phyloP scores from a whole-genome alignment of 441 rosid species.

The Pelargonium fulgidum region DNA sequence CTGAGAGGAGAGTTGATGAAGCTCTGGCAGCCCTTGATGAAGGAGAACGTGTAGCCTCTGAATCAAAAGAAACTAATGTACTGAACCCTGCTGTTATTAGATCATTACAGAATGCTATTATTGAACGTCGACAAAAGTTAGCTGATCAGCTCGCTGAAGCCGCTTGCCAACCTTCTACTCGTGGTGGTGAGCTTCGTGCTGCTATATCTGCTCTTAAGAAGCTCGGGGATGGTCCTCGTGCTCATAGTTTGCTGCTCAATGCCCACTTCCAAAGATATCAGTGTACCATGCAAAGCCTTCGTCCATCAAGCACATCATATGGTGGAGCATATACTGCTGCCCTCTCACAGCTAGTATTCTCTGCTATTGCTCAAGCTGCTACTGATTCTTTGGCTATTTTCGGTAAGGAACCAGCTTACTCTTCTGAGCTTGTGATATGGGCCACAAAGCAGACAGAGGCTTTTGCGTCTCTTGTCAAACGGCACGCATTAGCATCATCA shows the following conservation, averaged over 20 bases:
- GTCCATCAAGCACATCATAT: conserved; percentile 88
- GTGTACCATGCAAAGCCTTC: conserved; percentile 84
- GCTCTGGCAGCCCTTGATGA: conserved; percentile 84
- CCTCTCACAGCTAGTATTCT: conserved; percentile 91
- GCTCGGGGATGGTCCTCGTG: conserved; percentile 96
- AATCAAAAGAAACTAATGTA: conserved; percentile 48
- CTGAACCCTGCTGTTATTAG: conserved; percentile 44
- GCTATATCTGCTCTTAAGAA: conserved; percentile 85
- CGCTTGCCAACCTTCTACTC: conserved; percentile 90
- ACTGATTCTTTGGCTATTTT: conserved; percentile 73
- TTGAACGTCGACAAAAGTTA: conserved; percentile 67
- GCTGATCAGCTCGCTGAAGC: conserved; percentile 96
- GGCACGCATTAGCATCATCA: conserved; percentile 93
- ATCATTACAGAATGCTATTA: conserved; percentile 52
- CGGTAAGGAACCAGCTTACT: conserved; percentile 80
- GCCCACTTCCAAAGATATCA: conserved; percentile 81
- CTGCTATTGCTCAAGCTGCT: conserved; percentile 94
- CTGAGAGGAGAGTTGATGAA: conserved; percentile 96
- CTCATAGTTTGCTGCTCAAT: conserved; percentile 79
- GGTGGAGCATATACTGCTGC: conserved; percentile 99
- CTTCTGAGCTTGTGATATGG: conserved; percentile 98
- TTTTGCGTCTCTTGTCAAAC: conserved; percentile 81
- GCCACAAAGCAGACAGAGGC: conserved; percentile 87
- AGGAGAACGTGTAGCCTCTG: conserved; percentile 61
- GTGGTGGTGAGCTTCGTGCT: conserved; percentile 84